Conservation (phyloP, 768 basidiomycete species). For the Pleurotus salmoneostramineus region DNA sequence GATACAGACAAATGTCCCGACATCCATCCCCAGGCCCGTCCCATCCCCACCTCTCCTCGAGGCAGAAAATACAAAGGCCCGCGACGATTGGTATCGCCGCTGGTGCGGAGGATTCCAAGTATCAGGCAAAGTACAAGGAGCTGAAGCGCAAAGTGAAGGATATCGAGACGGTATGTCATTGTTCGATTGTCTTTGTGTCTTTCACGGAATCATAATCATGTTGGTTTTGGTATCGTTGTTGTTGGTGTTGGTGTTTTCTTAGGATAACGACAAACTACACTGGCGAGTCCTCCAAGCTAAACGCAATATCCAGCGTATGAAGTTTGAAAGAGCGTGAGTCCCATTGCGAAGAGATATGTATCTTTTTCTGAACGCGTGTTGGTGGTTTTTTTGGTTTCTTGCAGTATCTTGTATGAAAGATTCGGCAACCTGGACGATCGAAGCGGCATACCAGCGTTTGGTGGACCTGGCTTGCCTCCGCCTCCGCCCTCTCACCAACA, state of each 20-base stretch:
- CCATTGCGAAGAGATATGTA: too few relatives aligned
- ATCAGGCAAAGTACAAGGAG: conserved; percentile 85
- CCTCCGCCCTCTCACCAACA: conserved; percentile 28
- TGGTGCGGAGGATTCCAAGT: conserved; percentile 82
- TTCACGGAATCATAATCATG: background rate
- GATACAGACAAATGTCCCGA: too few relatives aligned
- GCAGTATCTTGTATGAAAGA: conserved; percentile 76
- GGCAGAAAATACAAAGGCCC: conserved; percentile 47
- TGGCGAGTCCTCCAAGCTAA: conserved; percentile 78
- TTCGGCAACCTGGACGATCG: conserved; percentile 52
- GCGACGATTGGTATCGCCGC: conserved; percentile 67
- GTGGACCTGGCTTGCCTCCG: conserved; percentile 30
- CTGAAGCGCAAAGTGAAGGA: conserved; percentile 86
- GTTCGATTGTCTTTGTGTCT: conserved; percentile 8
- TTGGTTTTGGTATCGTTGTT: too few relatives aligned
- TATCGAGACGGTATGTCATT: conserved; percentile 71
- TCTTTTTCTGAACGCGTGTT: too few relatives aligned
- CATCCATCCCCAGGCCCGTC: conserved; percentile 53
- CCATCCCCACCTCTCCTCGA: conserved; percentile 26
- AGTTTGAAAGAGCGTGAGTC: conserved; percentile 84
- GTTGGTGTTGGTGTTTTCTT: too few relatives aligned
- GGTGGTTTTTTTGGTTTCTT: too few relatives aligned
- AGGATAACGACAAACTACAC: conserved; percentile 90
- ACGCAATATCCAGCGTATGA: conserved; percentile 81
- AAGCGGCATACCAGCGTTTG: conserved; percentile 24